These are phyloP conservation scores for Lavandula angustifolia DNA, from an alignment of 257 asterid genomes.

Conservation along the genomic window DNA sequence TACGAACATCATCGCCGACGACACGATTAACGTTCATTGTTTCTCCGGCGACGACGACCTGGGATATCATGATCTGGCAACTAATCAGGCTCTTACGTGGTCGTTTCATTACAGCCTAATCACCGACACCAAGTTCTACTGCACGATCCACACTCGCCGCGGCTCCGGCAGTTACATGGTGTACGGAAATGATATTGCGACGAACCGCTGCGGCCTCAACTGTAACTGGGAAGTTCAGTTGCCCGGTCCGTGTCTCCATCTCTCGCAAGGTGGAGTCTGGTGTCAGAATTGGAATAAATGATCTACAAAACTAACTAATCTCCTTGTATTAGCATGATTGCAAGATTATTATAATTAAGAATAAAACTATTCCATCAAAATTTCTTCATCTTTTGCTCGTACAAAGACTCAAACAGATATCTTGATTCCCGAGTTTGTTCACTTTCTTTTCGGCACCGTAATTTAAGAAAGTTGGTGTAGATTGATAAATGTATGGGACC, in stretches of 20 bases:
- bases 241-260: conserved; percentile 26
- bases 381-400: no score
- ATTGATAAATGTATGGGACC: no score
- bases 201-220: conserved; percentile 15
- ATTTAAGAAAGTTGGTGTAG: no score
- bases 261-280: not conserved
- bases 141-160: conserved; percentile 3
- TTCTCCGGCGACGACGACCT: conserved; percentile 19
- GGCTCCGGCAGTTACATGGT: conserved; percentile 13
- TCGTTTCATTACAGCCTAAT: not conserved
- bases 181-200: not conserved
- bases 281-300: conserved; percentile 26
- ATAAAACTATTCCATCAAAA: no score
- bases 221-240: conserved; percentile 26
- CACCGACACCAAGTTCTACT: conserved; percentile 11
- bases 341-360: no score
- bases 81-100: conserved; percentile 9
- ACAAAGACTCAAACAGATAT: no score
- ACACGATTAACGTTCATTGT: conserved; percentile 16
- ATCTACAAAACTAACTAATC: no score
- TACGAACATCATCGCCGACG: not conserved
- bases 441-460: no score
- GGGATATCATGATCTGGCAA: conserved; percentile 12
- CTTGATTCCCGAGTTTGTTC: no score
- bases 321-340: no score